Base-by-base conservation (phyloP, 805 yeast species). In the Kodamaea laetipori region DNA sequence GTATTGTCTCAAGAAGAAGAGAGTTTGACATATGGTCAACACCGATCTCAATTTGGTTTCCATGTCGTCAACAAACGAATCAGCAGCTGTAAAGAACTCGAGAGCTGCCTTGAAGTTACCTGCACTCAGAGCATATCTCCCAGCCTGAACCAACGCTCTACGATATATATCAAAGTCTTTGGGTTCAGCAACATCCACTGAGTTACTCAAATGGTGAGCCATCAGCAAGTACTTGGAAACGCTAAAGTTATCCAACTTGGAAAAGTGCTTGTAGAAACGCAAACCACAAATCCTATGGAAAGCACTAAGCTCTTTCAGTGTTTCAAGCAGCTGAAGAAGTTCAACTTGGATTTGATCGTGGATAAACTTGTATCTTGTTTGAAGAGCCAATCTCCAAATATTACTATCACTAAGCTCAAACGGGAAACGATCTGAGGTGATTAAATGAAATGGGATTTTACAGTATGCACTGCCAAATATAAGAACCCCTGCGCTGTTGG, bases 391-490 rank as follows among this genome's bases (percentile, higher is more conserved):
- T 6, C 61, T 63, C 51, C 64, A 58, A 5, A 71, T 57, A 18
- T 60, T 58, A 1, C 55, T 39, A 4, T 64, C 63, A 9, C 58
- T 45, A 10, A 71, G 38, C 9, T 61, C 66, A 27, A 61, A 56
- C 1, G 69, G 63, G 31, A 56, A 60, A 3, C 49, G 51, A 6
- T 54, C 53, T 6, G 58, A 47, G 4, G 60, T 55, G 3, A 66
- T 54, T 18, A 69, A 48, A 48, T 70, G 71, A 44, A 74, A 71
- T 6, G 81, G 81, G 16, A 74, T 56, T 49, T 77, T 77, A 52
- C 74, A 74, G 47, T 67, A 69, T 1, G 71, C 57, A 18, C 71
- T 66, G 10, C 65, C 54, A 0, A 80, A 77, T 2, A 51, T 47
- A 4, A 77, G 52, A 3, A 75, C 31, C 11, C 58, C 54, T 9